Evolutionary conservation across 2,329 filamentous ascomycete species (phyloP).

Genomic region (Diaporthe destruens): DNA sequence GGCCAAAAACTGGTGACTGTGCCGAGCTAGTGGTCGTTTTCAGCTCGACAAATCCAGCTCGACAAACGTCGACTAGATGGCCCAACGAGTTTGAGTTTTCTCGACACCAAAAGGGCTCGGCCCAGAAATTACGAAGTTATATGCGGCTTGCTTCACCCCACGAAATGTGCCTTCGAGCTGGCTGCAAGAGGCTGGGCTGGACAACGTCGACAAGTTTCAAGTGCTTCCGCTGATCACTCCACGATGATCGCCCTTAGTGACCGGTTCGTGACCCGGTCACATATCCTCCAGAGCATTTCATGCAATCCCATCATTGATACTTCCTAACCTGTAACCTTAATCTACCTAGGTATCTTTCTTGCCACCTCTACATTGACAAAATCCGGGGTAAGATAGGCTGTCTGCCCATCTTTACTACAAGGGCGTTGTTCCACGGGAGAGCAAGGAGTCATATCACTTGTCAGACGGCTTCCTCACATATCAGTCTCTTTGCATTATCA

Average conservation of each 20-base stretch:
- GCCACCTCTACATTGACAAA: neutral
- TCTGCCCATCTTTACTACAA: conserved; percentile 15
- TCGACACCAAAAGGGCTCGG: too few relatives aligned
- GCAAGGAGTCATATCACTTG: neutral
- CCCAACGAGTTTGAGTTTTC: neutral
- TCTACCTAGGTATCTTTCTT: neutral
- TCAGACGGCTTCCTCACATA: conserved; percentile 14
- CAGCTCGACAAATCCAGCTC: neutral
- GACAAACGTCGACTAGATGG: neutral
- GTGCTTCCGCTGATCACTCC: neutral
- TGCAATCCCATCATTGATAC: neutral
- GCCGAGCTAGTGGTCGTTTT: too few relatives aligned
- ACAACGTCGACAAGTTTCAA: too few relatives aligned
- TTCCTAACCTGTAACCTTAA: neutral
- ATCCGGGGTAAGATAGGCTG: neutral
- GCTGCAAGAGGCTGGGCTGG: neutral
- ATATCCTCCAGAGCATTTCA: neutral
- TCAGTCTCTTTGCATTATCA: neutral
- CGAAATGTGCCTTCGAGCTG: too few relatives aligned
- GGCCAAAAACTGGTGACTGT: too few relatives aligned
- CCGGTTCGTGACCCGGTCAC: too few relatives aligned
- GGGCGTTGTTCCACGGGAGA: conserved; percentile 23
- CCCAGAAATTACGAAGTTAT: neutral
- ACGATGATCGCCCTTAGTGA: neutral
- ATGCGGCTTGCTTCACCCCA: neutral